Evolutionary conservation across 192 early-diverging fungal genomes (phyloP), one percentile per base, ranked within the genome.

Genomic region (Gryganskiella cystojenkinii): DNA sequence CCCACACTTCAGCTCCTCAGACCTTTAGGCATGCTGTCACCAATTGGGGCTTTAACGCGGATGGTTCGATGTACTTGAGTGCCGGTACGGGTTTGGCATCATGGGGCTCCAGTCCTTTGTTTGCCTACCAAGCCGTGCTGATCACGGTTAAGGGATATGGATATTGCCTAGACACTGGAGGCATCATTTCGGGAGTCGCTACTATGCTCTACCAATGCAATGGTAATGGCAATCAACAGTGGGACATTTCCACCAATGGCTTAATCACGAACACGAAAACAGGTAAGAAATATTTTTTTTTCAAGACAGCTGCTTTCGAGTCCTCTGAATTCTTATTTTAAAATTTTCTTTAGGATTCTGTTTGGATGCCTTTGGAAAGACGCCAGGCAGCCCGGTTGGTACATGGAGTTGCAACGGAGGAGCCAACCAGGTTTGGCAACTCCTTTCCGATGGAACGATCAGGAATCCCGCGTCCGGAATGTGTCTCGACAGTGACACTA

Each of bases 101-200:
- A 2, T 63, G 61, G 61, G 47, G 46, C 10, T 24, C 47, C 34
- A 11, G 6, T 37, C 3, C 46, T n/a, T 11, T 8, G 27, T 25
- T 7, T 33, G 33, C 40, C 47, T 35, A 53, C 24, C 1, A 3
- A 0, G 15, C 50, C 10, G 61, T 40, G 33, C 0, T 19, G 50
- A 63, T 63, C 49, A 0, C 33, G 61, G 30, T 24, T 35, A 50
- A 35, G n/a, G n/a, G n/a, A 35, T n/a, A 6, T 52, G 24, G 30
- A n/a, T 51, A 20, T 52, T 51, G 47, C 34, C 19, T 63, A 49
- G 61, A 63, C 37, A 31, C 61, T 22, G 61, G 61, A 17, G 33
- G 34, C 4, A 51, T 11, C n/a, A 25, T 2, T 35, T 1, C 1
- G 7, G 61, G 61, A 4, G 2, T 17, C 3, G 3, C 8, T 44